Base-by-base conservation (phyloP, 345 rosid genomes). In the Brassica carinata region DNA sequence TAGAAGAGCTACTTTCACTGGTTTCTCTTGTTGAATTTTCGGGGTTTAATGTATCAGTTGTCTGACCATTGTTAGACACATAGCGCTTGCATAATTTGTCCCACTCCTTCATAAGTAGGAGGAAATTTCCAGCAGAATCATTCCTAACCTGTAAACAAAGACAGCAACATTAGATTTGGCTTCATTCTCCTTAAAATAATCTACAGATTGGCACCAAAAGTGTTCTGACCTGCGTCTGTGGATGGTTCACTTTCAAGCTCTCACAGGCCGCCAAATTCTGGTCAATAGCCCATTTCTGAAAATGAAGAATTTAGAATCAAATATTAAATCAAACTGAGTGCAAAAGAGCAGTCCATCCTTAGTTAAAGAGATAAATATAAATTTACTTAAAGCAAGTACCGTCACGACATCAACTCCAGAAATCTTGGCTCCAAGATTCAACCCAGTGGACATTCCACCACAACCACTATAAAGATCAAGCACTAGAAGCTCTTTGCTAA, bases 381-480 rank as follows among this genome's bases (percentile, higher is more conserved):
- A 70, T 72, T 71, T 71, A 79, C 86, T 73, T 64, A 77, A 78
- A 74, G 73, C 75, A 74, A 76, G 71, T 94, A 95, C 98, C 93
- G 90, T 89, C 75, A 91, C 87, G 73, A 95, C 87, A 88, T 87
- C 79, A 84, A 86, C 69, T 77, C 85, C 74, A 75, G 91, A 88
- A 74, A 86, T 80, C 87, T 88, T 91, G 85, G 94, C 90, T 69
- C 99, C 99, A n/a, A 95, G 92, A 84, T 88, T 83, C 73, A 95
- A 83, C 72, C 99, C 98, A 67, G 93, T 92, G 40, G 99, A 92
- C 99, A 95, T 92, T 86, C 99, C 99, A 80, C 99, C 98, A 85
- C 99, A 92, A 33, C 99, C 99, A 80, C 92, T 86, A 85, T 88
- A 95, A 67, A 92, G 89, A 89, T 95, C 99, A 79, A 92, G 88